These are phyloP conservation scores for Xanthoparmelia taractica DNA, from an alignment of 495 filamentous ascomycete genomes.

Conservation along the genomic window DNA sequence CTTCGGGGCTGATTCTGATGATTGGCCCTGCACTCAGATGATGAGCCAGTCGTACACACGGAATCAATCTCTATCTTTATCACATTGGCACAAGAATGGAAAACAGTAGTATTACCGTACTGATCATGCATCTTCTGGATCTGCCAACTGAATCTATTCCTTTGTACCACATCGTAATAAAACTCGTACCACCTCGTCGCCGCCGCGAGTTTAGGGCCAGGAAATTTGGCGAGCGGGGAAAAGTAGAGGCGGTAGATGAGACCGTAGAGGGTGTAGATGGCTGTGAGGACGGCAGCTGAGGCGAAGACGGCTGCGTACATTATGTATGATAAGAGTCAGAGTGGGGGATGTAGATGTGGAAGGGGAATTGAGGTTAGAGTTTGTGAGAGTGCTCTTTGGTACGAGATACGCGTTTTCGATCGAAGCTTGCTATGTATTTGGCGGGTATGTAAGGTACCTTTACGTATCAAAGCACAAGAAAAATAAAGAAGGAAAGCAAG, in stretches of 20 bases:
- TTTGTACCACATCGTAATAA: slow-evolving; percentile 42
- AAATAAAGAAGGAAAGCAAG: no score
- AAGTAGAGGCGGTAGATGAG: slow-evolving; percentile 34
- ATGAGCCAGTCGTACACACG: background rate
- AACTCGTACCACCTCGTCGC: slow-evolving; percentile 42
- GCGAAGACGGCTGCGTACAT: background rate
- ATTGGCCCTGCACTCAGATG: slow-evolving; percentile 31
- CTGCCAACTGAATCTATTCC: slow-evolving; percentile 39
- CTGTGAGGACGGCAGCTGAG: background rate
- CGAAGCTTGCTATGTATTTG: no score
- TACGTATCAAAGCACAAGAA: no score
- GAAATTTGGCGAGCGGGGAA: slow-evolving; percentile 37
- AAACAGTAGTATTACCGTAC: slow-evolving; percentile 28
- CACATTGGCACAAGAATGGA: background rate
- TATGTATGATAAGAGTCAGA: background rate
- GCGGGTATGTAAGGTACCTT: no score
- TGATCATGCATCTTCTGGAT: slow-evolving; percentile 44
- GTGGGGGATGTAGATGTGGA: background rate
- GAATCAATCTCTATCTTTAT: background rate
- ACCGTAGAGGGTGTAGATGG: slow-evolving; percentile 13
- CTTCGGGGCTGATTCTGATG: slow-evolving; percentile 35
- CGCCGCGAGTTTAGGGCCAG: slow-evolving; percentile 43
- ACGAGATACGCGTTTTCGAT: background rate
- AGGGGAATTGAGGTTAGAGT: background rate
- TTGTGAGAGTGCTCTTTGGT: background rate